Conservation (phyloP, 169 alveolate genomes). For the Plasmodium falciparum region DNA sequence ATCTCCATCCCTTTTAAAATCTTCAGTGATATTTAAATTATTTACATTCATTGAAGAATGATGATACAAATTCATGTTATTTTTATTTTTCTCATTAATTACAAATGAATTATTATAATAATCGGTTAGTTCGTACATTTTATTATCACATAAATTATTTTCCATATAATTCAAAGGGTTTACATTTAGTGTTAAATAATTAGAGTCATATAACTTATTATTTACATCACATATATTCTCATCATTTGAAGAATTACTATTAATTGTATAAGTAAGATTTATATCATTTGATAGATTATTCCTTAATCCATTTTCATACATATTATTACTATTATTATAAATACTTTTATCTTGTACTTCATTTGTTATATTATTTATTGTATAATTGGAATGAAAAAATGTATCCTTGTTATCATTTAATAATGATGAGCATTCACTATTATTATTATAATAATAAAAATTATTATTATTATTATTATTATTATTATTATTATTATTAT, state of each 20-base stretch:
- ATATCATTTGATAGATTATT: conserved; percentile 10
- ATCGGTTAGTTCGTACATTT: conserved; percentile 16
- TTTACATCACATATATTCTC: conserved; percentile 13
- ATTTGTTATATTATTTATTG: neutral
- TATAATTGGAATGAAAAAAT: neutral
- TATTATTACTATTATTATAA: neutral
- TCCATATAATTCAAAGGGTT: conserved; percentile 25
- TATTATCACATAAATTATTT: neutral
- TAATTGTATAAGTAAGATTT: neutral
- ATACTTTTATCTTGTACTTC: conserved; percentile 5
- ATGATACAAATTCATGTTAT: neutral
- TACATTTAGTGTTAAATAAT: neutral
- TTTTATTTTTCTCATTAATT: conserved; percentile 14
- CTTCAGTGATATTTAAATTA: conserved; percentile 3
- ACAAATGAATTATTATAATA: conserved; percentile 26
- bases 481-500: neutral
- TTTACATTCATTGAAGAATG: neutral
- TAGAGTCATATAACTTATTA: neutral
- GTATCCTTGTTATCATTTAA: conserved; percentile 9
- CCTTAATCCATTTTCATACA: conserved; percentile 9
- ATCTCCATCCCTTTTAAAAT: neutral
- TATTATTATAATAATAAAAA: neutral
- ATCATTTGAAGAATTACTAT: neutral
- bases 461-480: neutral
- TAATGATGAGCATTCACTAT: neutral